These are phyloP conservation scores for Nothophytophthora sp. DNA, from an alignment of 352 stramenopile species.

Conservation along the genomic window DNA sequence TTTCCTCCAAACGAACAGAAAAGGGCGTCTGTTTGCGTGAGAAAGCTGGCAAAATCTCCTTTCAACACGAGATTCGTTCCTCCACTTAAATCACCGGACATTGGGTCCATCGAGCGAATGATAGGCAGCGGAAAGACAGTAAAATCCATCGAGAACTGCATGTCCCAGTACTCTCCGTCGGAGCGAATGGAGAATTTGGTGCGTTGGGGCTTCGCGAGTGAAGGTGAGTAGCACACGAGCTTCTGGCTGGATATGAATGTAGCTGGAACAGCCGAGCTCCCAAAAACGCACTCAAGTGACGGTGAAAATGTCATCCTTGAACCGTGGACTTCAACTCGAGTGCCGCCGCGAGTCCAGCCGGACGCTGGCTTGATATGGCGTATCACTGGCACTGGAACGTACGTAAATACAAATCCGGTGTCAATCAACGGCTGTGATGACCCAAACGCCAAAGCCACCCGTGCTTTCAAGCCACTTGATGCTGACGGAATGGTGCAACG, in stretches of 20 bases:
- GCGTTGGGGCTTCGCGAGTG: slow-evolving; percentile 4
- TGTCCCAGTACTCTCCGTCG: slow-evolving; percentile 10
- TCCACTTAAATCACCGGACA: slow-evolving; percentile 21
- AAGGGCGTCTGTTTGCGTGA: slow-evolving; percentile 1
- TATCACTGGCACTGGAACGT: slow-evolving; percentile 13
- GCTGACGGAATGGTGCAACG: slow-evolving; percentile 10
- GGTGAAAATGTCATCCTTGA: slow-evolving; percentile 20
- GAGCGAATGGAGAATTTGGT: slow-evolving; percentile 17
- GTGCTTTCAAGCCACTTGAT: background rate
- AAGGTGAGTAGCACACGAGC: slow-evolving; percentile 30
- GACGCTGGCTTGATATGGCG: slow-evolving; percentile 23
- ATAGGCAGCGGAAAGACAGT: slow-evolving; percentile 13
- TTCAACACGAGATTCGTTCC: slow-evolving; percentile 28
- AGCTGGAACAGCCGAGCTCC: slow-evolving; percentile 18
- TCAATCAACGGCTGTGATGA: background rate
- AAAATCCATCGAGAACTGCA: slow-evolving; percentile 19
- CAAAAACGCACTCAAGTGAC: slow-evolving; percentile 37
- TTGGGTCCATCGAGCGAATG: slow-evolving; percentile 21
- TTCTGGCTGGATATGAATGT: slow-evolving; percentile 24
- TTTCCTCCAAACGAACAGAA: slow-evolving; percentile 38
- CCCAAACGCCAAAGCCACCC: slow-evolving; percentile 15
- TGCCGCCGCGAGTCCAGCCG: slow-evolving; percentile 40
- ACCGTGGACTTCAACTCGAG: slow-evolving; percentile 27
- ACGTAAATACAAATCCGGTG: slow-evolving; percentile 12
- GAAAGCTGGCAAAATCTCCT: slow-evolving; percentile 26